Evolutionary conservation across 805 yeast species (phyloP), one percentile per base, ranked within the genome.

Genomic region (Starmerella floricola): DNA sequence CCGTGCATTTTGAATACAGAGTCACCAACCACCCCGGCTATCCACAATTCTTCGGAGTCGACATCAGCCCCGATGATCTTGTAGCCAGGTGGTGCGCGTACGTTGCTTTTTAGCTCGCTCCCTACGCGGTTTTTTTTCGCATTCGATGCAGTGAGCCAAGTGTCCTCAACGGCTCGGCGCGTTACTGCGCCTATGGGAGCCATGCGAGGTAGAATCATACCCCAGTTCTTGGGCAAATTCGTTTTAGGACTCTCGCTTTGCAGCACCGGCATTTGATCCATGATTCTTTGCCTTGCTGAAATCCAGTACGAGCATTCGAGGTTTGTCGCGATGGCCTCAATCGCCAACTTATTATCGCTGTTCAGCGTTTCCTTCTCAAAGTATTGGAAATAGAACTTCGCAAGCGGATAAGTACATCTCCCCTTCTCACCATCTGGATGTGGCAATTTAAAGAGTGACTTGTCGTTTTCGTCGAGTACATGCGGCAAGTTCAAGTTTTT

Each of bases 41-140:
- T 91, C 99, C 99, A 91, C 33, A 91, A 67, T 57, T 91, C 99
- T 57, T 91, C 98, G 30, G 95, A 84, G 61, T 91, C 99, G 8
- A 91, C 99, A 66, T 91, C 99, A 0, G 99, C 99, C 8, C 99
- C 99, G 8, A 91, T 94, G 63, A 91, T 82, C 29, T 74, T 73
- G 58, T 87, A 91, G 0, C 96, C 96, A 2, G 69, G 62, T 0
- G 99, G 99, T 0, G 96, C 95, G 44, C 70, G 65, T 4, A 91
- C 68, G 66, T 84, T 74, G 0, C 95, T 76, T 60, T 93, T 91
- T 47, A 93, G 66, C 58, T 91, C 99, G 1, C 96, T 86, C 0
- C 99, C 99, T 34, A 93, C 74, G 47, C 96, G 66, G 35, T 74
- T 73, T 49, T 66, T 66, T 55, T 93, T 91, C 1, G 95, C 94